These are phyloP conservation scores for Mentha longifolia DNA, from an alignment of 257 asterid genomes.

Conservation along the genomic window DNA sequence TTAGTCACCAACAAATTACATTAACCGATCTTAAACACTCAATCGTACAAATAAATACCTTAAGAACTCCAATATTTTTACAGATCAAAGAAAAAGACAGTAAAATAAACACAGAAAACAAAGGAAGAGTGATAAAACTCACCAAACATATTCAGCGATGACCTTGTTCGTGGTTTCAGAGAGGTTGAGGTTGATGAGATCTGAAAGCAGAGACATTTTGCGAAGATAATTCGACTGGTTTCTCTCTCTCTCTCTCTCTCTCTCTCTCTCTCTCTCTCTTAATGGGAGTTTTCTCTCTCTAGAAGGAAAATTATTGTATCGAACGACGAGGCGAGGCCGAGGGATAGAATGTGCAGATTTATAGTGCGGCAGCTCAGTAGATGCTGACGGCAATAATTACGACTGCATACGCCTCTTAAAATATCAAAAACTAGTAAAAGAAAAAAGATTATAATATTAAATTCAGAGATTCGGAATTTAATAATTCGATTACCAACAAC, in stretches of 20 bases:
- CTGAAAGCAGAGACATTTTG: constrained; percentile 50
- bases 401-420: background rate
- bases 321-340: background rate
- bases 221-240: background rate
- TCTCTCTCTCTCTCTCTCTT: constrained; percentile 5
- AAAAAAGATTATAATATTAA: too few relatives aligned
- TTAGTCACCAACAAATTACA: background rate
- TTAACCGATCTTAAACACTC: background rate
- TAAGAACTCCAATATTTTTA: background rate
- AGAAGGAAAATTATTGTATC: background rate
- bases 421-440: too few relatives aligned
- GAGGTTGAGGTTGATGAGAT: constrained; percentile 64
- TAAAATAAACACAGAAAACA: background rate
- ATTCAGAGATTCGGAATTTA: background rate
- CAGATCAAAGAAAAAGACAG: constrained; percentile 21
- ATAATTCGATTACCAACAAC: background rate
- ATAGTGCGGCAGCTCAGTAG: constrained; percentile 24
- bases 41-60: background rate
- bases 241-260: constrained; percentile 18
- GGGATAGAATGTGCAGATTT: background rate
- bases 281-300: constrained; percentile 18
- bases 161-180: constrained; percentile 46
- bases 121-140: constrained; percentile 22
- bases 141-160: constrained; percentile 72
- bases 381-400: constrained; percentile 21